Evolutionary conservation across 1,139 yeast genomes (phyloP).

Genomic region (Protomyces macrosporus): DNA sequence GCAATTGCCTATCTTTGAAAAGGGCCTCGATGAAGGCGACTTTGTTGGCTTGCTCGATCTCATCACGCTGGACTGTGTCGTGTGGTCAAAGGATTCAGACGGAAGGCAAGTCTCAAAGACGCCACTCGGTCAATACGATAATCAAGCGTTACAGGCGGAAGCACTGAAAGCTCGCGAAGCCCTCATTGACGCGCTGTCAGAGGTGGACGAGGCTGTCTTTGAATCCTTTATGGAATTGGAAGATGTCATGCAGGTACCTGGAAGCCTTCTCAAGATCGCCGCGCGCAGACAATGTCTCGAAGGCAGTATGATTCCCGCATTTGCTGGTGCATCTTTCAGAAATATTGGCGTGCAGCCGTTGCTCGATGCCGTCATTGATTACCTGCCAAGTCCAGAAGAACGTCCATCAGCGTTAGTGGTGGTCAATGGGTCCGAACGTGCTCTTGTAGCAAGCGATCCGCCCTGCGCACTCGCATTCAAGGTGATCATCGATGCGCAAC

Average conservation of each 20-base stretch:
- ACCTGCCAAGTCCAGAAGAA: constrained; percentile 77
- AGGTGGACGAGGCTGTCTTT: constrained; percentile 68
- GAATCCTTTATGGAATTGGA: constrained; percentile 63
- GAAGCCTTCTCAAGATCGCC: constrained; percentile 50
- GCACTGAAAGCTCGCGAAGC: constrained; percentile 61
- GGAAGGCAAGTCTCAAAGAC: constrained; percentile 45
- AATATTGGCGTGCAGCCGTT: constrained; percentile 95
- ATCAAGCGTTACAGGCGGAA: constrained; percentile 44
- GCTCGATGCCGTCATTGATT: constrained; percentile 71
- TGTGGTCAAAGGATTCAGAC: constrained; percentile 64
- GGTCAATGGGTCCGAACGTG: constrained; percentile 4
- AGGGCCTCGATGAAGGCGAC: constrained; percentile 38
- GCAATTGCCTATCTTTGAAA: constrained; percentile 65
- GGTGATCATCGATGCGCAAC: constrained; percentile 70
- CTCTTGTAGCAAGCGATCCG: neutral
- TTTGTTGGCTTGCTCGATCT: constrained; percentile 84
- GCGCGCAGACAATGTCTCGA: constrained; percentile 59
- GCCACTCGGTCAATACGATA: constrained; percentile 40
- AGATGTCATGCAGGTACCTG: constrained; percentile 43
- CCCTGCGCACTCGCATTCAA: constrained; percentile 85
- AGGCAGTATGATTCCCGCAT: constrained; percentile 63
- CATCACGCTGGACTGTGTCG: constrained; percentile 57
- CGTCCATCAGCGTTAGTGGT: constrained; percentile 42
- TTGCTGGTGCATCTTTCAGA: constrained; percentile 88
- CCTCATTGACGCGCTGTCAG: constrained; percentile 76